phyloP scores from a whole-genome alignment of 2,329 filamentous ascomycete genomes.

The Claviceps humidiphila region DNA sequence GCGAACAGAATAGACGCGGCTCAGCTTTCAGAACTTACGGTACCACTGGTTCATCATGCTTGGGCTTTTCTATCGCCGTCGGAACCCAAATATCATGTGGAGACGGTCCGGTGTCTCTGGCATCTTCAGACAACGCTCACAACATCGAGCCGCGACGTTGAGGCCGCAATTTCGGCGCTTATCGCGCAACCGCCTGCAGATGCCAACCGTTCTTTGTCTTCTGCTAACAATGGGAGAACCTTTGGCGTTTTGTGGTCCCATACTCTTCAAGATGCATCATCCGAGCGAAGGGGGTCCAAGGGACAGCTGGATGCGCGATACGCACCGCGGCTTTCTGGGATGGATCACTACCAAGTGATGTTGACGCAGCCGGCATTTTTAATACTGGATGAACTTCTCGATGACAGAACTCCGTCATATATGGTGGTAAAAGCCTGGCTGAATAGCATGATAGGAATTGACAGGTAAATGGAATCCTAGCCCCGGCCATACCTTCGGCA shows the following conservation, averaged over 20 bases:
- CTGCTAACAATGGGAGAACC: slow-evolving; percentile 49
- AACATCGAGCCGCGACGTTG: slow-evolving; percentile 56
- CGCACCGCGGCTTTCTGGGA: slow-evolving; percentile 35
- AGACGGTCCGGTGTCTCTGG: slow-evolving; percentile 78
- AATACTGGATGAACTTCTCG: slow-evolving; percentile 62
- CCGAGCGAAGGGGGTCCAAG: slow-evolving; percentile 38
- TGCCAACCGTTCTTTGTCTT: background rate
- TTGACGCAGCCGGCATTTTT: slow-evolving; percentile 71
- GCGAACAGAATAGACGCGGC: slow-evolving; percentile 35
- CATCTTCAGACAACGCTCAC: slow-evolving; percentile 64
- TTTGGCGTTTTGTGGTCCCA: slow-evolving; percentile 79
- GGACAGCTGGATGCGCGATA: slow-evolving; percentile 22
- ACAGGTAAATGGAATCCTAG: slow-evolving; percentile 35
- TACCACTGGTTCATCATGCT: slow-evolving; percentile 54
- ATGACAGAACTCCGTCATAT: slow-evolving; percentile 60
- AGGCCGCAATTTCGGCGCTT: slow-evolving; percentile 60
- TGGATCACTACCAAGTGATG: slow-evolving; percentile 56
- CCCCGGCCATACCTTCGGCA: background rate
- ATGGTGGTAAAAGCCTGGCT: slow-evolving; percentile 74
- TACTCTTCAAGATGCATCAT: slow-evolving; percentile 47
- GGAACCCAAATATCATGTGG: slow-evolving; percentile 86
- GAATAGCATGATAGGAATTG: slow-evolving; percentile 48
- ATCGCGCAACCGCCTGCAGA: slow-evolving; percentile 29
- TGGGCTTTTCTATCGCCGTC: slow-evolving; percentile 75
- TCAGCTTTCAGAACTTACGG: slow-evolving; percentile 50